phyloP scores from a whole-genome alignment of 768 basidiomycete genomes.

The Postia placenta region DNA sequence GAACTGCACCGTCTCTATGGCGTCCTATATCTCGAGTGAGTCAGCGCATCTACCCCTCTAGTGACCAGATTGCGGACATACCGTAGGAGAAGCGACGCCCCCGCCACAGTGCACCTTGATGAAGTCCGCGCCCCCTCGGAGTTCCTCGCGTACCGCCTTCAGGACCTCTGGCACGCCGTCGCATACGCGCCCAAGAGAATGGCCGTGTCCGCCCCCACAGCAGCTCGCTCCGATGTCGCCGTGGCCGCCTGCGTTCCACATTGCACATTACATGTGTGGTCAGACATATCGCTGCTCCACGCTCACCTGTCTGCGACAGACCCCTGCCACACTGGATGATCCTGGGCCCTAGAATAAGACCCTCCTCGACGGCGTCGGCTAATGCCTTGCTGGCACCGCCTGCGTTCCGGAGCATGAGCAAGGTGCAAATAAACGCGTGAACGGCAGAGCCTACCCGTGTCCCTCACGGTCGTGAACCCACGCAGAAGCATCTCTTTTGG shows the following conservation, averaged over 20 bases:
- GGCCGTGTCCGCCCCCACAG: constrained; percentile 18
- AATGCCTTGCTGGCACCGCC: constrained; percentile 31
- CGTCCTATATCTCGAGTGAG: constrained; percentile 17
- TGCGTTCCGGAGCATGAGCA: constrained; percentile 1
- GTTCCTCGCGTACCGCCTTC: constrained; percentile 29
- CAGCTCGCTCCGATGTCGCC: constrained; percentile 30
- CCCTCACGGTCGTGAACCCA: constrained; percentile 36
- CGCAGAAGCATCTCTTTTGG: constrained; percentile 30
- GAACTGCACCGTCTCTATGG: constrained; percentile 38
- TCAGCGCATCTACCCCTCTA: background rate
- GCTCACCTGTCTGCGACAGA: constrained; percentile 31
- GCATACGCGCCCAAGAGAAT: constrained; percentile 23
- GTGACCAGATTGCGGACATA: background rate
- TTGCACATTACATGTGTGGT: too few species aligned
- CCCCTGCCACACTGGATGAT: constrained; percentile 35
- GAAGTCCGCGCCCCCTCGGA: constrained; percentile 35
- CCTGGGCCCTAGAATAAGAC: constrained; percentile 30
- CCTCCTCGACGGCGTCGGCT: constrained; percentile 33
- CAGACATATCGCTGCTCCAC: too few species aligned
- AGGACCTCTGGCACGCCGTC: constrained; percentile 34
- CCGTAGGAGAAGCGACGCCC: constrained; percentile 37
- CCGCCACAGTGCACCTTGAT: constrained; percentile 38
- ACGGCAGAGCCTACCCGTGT: constrained; percentile 21
- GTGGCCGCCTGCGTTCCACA: constrained; percentile 28
- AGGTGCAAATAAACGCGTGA: background rate